Evolutionary conservation across 768 basidiomycete genomes (phyloP), one percentile per base, ranked within the genome.

Genomic region (Rhodotorula babjevae): DNA sequence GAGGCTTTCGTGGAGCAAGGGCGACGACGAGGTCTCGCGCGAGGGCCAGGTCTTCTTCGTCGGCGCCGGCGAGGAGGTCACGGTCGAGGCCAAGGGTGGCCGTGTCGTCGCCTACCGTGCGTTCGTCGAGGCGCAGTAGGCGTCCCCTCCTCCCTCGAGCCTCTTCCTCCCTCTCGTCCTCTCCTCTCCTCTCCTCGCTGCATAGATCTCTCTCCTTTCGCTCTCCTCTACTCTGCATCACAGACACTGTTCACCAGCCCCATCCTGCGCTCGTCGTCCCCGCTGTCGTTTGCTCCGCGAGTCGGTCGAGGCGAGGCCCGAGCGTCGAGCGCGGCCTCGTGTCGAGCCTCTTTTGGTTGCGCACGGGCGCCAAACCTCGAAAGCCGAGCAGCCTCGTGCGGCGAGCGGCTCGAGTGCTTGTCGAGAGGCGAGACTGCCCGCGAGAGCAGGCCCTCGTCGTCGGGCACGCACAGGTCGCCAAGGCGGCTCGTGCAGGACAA

Each of bases 21-120:
- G 60, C 61, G 81, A 80, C 59, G 66, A 90, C 65, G 81, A 83
- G 8, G 71, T 82, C 16, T 63, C 88, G 27, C 80, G 81, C 27
- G 78, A 85, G 52, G 95, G 95, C 10, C 88, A 88, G 74, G 92
- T 92, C 31, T 81, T 90, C 74, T 95, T 97, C 73, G 82, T 96
- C 36, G 92, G 89, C 42, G 92, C 93, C 6, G 87, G 85, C 15
- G 83, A 85, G 7, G 83, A 83, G 70, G 81, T 93, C 36, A 79
- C 80, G 52, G 84, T 93, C 73, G 73, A 77, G 40, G 81, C 83
- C 16, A 74, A 76, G 14, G 73, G 61, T 16, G 82, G 79, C 3
- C 82, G 81, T 9, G 69, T 90, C 29, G 84, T 85, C 12, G 73
- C 88, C 3, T 91, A 89, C 80, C 83, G 91, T 44, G 91, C 92